Evolutionary conservation across 1,284 basidiomycete genomes (phyloP).

Genomic region (Coniferiporia sulphurascens): DNA sequence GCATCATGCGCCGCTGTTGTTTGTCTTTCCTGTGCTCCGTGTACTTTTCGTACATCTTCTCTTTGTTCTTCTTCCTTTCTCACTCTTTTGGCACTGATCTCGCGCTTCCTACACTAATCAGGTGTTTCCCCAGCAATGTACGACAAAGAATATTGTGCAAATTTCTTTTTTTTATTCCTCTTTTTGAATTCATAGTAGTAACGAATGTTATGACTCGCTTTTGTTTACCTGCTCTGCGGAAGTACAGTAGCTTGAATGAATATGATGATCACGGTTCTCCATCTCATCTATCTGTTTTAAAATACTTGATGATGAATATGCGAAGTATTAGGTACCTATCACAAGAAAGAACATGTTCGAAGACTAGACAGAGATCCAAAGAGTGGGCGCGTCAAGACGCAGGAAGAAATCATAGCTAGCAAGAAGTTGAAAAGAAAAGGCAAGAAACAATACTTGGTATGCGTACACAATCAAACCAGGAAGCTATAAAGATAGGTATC

Average conservation of each 20-base stretch:
- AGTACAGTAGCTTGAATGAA: slow-evolving; percentile 10
- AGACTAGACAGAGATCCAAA: too few species aligned
- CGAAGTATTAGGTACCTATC: too few species aligned
- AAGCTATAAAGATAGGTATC: background rate
- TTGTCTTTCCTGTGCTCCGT: background rate
- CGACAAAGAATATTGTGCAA: slow-evolving; percentile 1
- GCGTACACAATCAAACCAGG: too few species aligned
- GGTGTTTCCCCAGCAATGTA: slow-evolving; percentile 3
- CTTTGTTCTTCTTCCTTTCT: background rate
- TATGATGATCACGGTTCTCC: background rate
- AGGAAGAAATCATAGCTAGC: too few species aligned
- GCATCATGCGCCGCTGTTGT: background rate
- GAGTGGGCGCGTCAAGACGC: too few species aligned
- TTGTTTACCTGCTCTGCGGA: background rate
- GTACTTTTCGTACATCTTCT: background rate
- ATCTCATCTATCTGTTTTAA: too few species aligned
- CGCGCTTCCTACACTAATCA: slow-evolving; percentile 1
- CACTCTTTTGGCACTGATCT: background rate
- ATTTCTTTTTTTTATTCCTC: background rate
- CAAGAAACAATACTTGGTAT: too few species aligned
- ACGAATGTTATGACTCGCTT: slow-evolving; percentile 8
- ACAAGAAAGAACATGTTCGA: too few species aligned
- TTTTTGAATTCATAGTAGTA: slow-evolving; percentile 4
- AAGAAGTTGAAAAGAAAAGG: too few species aligned
- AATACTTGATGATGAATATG: too few species aligned